Evolutionary conservation across 2,329 filamentous ascomycete species (phyloP), one percentile per base, ranked within the genome.

Genomic region (Atkinsonella hypoxylon): DNA sequence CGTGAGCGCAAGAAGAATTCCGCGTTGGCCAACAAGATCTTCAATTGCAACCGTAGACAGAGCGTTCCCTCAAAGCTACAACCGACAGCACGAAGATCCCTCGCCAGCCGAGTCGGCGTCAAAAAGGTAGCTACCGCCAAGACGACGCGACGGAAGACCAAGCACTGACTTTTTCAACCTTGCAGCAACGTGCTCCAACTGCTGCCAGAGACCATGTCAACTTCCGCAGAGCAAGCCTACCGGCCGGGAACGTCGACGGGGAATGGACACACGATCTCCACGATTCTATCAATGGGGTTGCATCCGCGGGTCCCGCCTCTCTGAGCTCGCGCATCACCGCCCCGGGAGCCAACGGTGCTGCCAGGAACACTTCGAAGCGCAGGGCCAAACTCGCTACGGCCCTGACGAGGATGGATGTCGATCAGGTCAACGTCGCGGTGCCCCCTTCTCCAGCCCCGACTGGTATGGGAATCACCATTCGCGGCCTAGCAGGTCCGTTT

Each of bases 251-350:
- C 62, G 76, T 85, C 63, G 74, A 85, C 57, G 75, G 76, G 56
- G 81, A 84, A 66, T 87, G 83, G 83, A 82, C 80, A 10, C 83
- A 87, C 63, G 83, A 87, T 58, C 73, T 87, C 3, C 82, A 87
- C 64, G 66, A 68, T 55, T 57, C 69, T 57, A 62, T 71, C 53
- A 72, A 59, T 57, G 62, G 58, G 58, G 60, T 55, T 32, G 20
- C 54, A 7, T 26, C 32, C 20, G 47, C 55, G 50, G 49, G 59
- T n/a, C n/a, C n/a, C 51, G 65, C 63, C 56, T 70, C 73, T 10
- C 67, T 81, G 42, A 70, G 72, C 50, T 66, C 71, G 36, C 73
- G 75, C 50, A 69, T 77, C 53, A 67, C 70, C 6, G 59, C 61
- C 4, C 68, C 72, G 9, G 68, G 70, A 43, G 51, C 53, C 38